These are phyloP conservation scores for Asterella californica DNA, from an alignment of 225 moss, liverwort and hornwort species.

Conservation along the genomic window DNA sequence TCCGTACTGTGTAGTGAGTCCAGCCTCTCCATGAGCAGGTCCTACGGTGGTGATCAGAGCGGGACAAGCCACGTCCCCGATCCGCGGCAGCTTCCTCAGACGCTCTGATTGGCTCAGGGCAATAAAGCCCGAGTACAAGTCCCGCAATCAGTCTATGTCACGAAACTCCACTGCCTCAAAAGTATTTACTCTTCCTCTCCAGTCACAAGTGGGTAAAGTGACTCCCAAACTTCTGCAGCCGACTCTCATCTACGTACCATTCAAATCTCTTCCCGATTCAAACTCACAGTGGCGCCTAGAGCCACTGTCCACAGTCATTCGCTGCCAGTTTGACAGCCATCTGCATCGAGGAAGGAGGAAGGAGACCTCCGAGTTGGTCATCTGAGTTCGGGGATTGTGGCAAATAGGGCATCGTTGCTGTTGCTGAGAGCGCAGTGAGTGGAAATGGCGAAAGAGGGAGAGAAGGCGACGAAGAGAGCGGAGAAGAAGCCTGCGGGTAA, in stretches of 20 bases:
- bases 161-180: no score
- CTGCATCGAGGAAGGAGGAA: not conserved
- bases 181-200: no score
- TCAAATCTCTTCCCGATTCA: no score
- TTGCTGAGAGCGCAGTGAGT: slow-evolving; percentile 9
- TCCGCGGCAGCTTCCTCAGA: not conserved
- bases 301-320: no score
- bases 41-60: not conserved
- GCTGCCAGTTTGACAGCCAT: no score
- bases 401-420: not conserved
- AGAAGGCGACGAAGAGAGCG: slow-evolving; percentile 30
- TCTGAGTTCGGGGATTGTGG: not conserved
- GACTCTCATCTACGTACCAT: no score
- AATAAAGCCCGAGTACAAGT: not conserved
- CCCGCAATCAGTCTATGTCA: no score
- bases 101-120: not conserved
- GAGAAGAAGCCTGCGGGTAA: slow-evolving; percentile 26
- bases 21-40: no score
- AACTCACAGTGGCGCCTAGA: no score
- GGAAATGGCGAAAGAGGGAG: slow-evolving; percentile 26
- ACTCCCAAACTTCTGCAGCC: no score
- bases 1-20: no score
- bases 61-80: not conserved
- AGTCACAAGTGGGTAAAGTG: not conserved
- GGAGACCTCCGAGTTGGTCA: not conserved